phyloP scores from a whole-genome alignment of 345 rosid species.

The Hirschfeldia incana region DNA sequence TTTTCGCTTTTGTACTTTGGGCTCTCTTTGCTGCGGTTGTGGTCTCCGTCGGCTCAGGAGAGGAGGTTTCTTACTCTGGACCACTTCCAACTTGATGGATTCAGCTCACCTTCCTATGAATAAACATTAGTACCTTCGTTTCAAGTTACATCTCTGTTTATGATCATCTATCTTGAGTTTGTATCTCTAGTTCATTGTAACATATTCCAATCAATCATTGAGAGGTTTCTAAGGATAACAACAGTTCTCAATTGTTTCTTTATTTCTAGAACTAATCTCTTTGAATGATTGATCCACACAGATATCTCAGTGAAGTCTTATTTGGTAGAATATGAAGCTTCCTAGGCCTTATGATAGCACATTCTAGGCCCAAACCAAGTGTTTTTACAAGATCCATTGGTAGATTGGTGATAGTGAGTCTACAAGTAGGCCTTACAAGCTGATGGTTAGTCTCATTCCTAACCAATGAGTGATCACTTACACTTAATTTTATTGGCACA shows the following conservation, averaged over 20 bases:
- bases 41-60: slow-evolving; percentile 26
- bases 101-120: neutral
- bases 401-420: slow-evolving; percentile 15
- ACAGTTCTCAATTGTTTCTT: neutral
- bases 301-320: neutral
- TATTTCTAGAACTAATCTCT: neutral
- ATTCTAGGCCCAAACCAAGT: slow-evolving; percentile 27
- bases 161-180: neutral
- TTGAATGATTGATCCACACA: neutral
- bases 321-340: neutral
- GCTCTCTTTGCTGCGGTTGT: slow-evolving; percentile 26
- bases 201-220: neutral
- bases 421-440: slow-evolving; percentile 16
- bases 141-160: slow-evolving; percentile 2
- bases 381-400: slow-evolving; percentile 1
- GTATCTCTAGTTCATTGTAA: slow-evolving; percentile 5
- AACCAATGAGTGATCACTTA: slow-evolving; percentile 13
- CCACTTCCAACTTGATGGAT: slow-evolving; percentile 35
- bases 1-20: slow-evolving; percentile 30
- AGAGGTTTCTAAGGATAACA: slow-evolving; percentile 2
- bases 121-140: neutral
- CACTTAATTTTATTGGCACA: slow-evolving; percentile 8
- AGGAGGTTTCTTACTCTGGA: slow-evolving; percentile 28
- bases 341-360: slow-evolving; percentile 6
- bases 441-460: slow-evolving; percentile 16